phyloP scores from a whole-genome alignment of 2,329 filamentous ascomycete species.

The Aquanectria penicillioides region DNA sequence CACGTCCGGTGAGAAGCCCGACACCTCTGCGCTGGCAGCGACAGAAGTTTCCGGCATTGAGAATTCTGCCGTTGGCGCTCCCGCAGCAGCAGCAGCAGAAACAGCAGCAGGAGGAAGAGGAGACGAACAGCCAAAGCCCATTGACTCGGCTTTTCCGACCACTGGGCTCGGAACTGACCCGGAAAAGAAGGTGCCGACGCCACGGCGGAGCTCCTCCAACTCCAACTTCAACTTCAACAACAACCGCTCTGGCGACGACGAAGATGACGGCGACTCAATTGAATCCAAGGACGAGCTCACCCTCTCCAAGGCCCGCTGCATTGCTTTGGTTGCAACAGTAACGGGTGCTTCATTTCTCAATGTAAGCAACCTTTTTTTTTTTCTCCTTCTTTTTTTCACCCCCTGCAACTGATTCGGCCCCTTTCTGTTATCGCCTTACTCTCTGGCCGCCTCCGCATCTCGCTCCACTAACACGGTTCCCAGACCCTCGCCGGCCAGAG shows the following conservation, averaged over 20 bases:
- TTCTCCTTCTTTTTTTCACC: not conserved
- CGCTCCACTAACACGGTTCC: not conserved
- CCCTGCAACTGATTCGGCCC: not conserved
- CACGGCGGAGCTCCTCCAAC: conserved; percentile 5
- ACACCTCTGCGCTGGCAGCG: not conserved
- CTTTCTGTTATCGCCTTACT: too few relatives aligned
- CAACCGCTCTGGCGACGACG: conserved; percentile 13
- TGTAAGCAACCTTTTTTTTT: conserved; percentile 43
- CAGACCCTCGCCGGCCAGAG: conserved; percentile 43
- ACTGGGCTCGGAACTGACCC: conserved; percentile 6
- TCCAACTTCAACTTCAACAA: not conserved
- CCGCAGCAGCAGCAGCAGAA: not conserved
- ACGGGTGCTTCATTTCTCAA: conserved; percentile 67
- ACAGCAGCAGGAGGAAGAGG: not conserved
- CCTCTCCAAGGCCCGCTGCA: conserved; percentile 61
- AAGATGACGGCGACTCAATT: conserved; percentile 28
- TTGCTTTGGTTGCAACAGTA: conserved; percentile 64
- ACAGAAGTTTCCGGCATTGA: not conserved
- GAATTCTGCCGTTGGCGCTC: not conserved
- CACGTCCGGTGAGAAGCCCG: conserved; percentile 15
- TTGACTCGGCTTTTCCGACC: conserved; percentile 4
- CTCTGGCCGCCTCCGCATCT: not conserved
- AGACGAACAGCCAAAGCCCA: not conserved
- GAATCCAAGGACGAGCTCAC: conserved; percentile 43
- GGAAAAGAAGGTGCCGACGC: conserved; percentile 23